phyloP scores from a whole-genome alignment of 2,329 filamentous ascomycete species.

The Xylaria sp. region DNA sequence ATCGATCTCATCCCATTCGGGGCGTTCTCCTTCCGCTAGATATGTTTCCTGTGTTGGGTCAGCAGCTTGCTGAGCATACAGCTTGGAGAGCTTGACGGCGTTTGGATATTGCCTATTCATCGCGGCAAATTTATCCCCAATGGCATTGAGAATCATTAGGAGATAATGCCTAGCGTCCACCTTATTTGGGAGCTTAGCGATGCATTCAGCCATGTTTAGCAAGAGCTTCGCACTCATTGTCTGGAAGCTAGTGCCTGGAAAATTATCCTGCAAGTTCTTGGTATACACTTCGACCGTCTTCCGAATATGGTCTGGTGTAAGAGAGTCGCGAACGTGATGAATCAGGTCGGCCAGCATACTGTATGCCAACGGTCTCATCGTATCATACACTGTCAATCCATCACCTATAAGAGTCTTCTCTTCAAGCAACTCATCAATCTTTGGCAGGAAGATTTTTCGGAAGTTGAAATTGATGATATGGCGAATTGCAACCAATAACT shows the following conservation, averaged over 20 bases:
- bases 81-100: slow-evolving; percentile 89
- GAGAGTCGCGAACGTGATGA: slow-evolving; percentile 91
- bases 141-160: slow-evolving; percentile 97
- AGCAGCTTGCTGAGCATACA: slow-evolving; percentile 76
- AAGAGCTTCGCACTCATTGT: slow-evolving; percentile 99
- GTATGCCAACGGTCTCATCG: slow-evolving; percentile 93
- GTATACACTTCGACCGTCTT: slow-evolving; percentile 98
- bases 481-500: slow-evolving; percentile 92
- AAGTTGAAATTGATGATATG: slow-evolving; percentile 99
- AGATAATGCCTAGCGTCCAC: slow-evolving; percentile 93
- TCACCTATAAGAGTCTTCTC: slow-evolving; percentile 95
- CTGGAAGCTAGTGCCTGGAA: slow-evolving; percentile 97
- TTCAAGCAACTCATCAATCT: slow-evolving; percentile 94
- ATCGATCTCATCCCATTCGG: slow-evolving; percentile 98
- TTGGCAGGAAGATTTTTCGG: slow-evolving; percentile 89
- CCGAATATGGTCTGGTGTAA: slow-evolving; percentile 90
- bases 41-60: slow-evolving; percentile 76
- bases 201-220: slow-evolving; percentile 98
- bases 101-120: slow-evolving; percentile 98
- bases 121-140: slow-evolving; percentile 96
- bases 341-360: slow-evolving; percentile 99
- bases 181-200: slow-evolving; percentile 93
- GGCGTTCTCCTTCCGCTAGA: slow-evolving; percentile 82
- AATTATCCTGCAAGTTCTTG: slow-evolving; percentile 92
- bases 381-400: slow-evolving; percentile 95